phyloP scores from a whole-genome alignment of 352 stramenopile genomes.

The Globisporangium apiculatum region DNA sequence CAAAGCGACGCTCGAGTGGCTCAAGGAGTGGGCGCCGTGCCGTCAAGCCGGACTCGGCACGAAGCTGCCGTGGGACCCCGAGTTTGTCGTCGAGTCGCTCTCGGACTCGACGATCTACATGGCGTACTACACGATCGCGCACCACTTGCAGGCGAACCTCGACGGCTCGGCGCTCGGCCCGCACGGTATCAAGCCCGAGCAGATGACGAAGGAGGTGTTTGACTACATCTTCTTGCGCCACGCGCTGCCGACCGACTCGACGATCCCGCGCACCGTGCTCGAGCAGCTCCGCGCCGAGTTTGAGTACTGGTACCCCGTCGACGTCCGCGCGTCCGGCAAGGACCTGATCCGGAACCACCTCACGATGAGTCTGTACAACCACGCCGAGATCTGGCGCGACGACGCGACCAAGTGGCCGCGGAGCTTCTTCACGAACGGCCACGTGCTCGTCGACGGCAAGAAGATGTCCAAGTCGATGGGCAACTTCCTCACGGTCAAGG shows the following conservation, averaged over 20 bases:
- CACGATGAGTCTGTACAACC: constrained; percentile 99
- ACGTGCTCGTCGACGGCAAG: constrained; percentile 95
- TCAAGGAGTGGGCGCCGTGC: constrained; percentile 99
- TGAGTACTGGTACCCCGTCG: constrained; percentile 99
- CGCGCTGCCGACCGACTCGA: constrained; percentile 73
- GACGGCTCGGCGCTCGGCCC: constrained; percentile 90
- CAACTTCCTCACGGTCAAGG: constrained; percentile 99
- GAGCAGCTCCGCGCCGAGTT: constrained; percentile 96
- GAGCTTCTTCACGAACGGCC: constrained; percentile 98
- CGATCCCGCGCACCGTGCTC: constrained; percentile 87
- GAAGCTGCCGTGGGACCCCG: constrained; percentile 96
- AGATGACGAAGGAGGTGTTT: constrained; percentile 95
- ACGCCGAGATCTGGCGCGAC: constrained; percentile 98
- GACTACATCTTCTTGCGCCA: constrained; percentile 98
- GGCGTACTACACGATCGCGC: constrained; percentile 99
- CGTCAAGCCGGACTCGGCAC: constrained; percentile 96
- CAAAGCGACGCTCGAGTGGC: constrained; percentile 97
- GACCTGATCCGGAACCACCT: constrained; percentile 99
- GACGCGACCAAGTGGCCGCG: constrained; percentile 96
- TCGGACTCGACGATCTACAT: constrained; percentile 99
- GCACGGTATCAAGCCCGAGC: constrained; percentile 72
- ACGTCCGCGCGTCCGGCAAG: constrained; percentile 96
- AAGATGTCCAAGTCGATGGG: constrained; percentile 99
- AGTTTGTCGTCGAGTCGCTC: constrained; percentile 99
- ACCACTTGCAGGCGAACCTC: constrained; percentile 96